Conservation (phyloP, 257 asterid species). For the Asclepias syriaca region DNA sequence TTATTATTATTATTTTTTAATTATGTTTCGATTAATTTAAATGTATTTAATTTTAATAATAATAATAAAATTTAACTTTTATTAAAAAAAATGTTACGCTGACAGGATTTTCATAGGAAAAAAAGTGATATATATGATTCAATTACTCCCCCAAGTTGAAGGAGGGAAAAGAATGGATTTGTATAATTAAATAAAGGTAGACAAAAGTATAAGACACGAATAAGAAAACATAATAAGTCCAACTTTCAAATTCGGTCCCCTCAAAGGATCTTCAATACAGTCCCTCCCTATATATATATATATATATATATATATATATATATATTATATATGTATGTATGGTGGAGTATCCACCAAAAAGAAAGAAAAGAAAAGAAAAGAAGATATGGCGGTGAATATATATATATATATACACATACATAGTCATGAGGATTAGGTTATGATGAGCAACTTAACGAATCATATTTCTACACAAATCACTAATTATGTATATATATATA, state of each 20-base stretch:
- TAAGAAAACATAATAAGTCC: background rate
- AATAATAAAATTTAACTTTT: background rate
- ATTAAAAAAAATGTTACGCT: too few species aligned
- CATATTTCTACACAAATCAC: background rate
- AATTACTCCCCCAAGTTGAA: background rate
- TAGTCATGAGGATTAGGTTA: background rate
- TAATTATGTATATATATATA: too few species aligned
- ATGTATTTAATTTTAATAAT: too few species aligned
- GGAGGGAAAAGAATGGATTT: background rate
- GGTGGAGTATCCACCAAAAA: background rate
- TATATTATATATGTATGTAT: background rate
- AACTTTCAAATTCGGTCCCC: slow-evolving; percentile 1
- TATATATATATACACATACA: too few species aligned
- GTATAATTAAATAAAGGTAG: background rate
- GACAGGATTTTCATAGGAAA: background rate
- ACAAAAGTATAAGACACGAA: background rate
- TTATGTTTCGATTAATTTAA: too few species aligned
- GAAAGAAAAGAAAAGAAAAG: background rate
- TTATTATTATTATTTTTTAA: too few species aligned
- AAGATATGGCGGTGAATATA: background rate
- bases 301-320: too few species aligned
- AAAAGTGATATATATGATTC: background rate
- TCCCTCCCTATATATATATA: background rate
- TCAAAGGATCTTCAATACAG: background rate
- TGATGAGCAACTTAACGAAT: background rate